Evolutionary conservation across 139 green algal species (phyloP), one percentile per base, ranked within the genome.

Genomic region (Dunaliella sp.): DNA sequence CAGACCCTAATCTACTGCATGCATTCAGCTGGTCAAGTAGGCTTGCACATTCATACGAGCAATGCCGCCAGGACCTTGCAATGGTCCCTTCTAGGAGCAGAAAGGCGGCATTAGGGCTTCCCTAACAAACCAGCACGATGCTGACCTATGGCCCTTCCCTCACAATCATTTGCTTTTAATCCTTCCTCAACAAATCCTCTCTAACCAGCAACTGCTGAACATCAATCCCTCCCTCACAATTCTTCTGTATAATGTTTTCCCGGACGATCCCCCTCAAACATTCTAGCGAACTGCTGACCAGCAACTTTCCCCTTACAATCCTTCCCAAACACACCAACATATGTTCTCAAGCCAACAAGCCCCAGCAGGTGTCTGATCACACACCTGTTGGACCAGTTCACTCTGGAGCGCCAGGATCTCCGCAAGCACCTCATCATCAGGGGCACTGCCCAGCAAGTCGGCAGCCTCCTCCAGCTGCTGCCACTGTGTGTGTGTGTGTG

Each of bases 381-480:
- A 3, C 33, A 88, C 82, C 87, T 89, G 89, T 79, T 91, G 87
- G 58, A 87, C 77, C 77, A 89, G 81, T 75, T 89, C 89, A 75
- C 80, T 89, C 88, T 96, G 94, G 58, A 96, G 85, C 0, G 94
- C 89, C 36, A 98, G 84, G 74, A 96, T 89, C 91, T 98, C 96
- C 21, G 87, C 93, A 24, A 95, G 81, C 0, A 97, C 83, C 88
- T 98, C 96, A 80, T 98, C 95, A 78, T 96, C 92, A 0, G 96
- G 96, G 0, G 95, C 96, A 32, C 88, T 82, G 0, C 91, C 89
- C 38, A 98, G 82, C 31, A 97, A 79, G 24, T 92, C 84, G 1
- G 80, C 77, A 0, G 83, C 77, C 26, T 36, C 73, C 26, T 93
- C 87, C 48, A 94, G 80, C 59, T 86, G 36, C n/a, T 35, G 26